Evolutionary conservation across 2,329 filamentous ascomycete species (phyloP), one percentile per base, ranked within the genome.

Genomic region (Diaporthe aspalathi): DNA sequence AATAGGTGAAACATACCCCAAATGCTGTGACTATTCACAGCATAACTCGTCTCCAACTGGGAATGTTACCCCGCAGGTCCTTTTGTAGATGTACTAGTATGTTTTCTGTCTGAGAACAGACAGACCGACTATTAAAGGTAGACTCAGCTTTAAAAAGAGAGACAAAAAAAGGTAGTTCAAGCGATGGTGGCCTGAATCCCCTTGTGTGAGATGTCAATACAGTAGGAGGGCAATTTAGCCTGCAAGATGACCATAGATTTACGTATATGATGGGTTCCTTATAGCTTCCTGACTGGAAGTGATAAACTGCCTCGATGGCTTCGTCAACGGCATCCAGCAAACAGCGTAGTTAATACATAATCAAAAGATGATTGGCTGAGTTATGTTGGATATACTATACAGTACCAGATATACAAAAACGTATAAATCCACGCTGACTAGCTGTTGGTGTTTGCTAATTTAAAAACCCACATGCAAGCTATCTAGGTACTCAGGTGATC

Each of bases 401-500:
- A 32, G 32, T 32, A 32, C 5, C 32, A 32, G 32, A 50, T 24
- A 50, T 12, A 22, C 47, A 50, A 12, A n/a, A 11, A 24, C 8
- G 17, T 49, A 38, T 20, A 38, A 29, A 57, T 32, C 32, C 32
- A 57, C 17, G 32, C 6, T 56, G 7, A 7, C 32, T 8, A 5
- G 8, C 5, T 40, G 6, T 40, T 57, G 54, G 32, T n/a, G 35
- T 17, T 24, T 57, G 22, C 54, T 57, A 9, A 11, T 27, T 40
- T 17, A 24, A 32, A 56, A 12, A 56, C n/a, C 53, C 54, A 57
- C 35, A 57, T 57, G 54, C n/a, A 57, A 40, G 54, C n/a, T 8
- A 32, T 5, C 5, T 32, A n/a, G n/a, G n/a, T n/a, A n/a, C n/a
- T n/a, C n/a, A 32, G 32, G 32, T 40, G n/a, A 57, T 57, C 35